Conservation (phyloP, 2,329 filamentous ascomycete genomes). For the Clarireedia hainanense region DNA sequence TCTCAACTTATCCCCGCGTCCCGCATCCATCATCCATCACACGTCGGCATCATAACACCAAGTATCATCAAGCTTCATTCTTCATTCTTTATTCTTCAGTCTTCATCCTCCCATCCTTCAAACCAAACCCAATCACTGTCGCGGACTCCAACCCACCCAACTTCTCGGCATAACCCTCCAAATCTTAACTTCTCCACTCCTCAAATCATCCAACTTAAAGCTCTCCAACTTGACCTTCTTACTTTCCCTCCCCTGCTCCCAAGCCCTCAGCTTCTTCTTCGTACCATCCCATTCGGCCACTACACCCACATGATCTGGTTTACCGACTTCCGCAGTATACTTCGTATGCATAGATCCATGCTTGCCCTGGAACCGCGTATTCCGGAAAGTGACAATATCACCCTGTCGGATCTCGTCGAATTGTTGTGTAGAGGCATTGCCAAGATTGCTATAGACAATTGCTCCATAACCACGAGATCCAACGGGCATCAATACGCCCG, state of each 20-base stretch:
- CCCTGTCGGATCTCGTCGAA: conserved; percentile 89
- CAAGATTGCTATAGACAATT: conserved; percentile 87
- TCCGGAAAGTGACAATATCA: conserved; percentile 87
- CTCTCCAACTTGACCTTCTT: conserved; percentile 92
- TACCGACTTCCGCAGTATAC: conserved; percentile 82
- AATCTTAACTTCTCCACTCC: conserved; percentile 91
- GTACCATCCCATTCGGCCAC: conserved; percentile 97
- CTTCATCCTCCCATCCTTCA: not conserved
- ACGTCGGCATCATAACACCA: not conserved
- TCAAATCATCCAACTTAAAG: conserved; percentile 85
- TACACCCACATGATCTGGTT: conserved; percentile 76
- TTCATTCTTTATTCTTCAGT: not conserved
- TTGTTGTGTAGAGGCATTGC: conserved; percentile 84
- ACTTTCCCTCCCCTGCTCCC: conserved; percentile 90
- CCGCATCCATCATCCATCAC: not conserved
- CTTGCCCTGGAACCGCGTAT: conserved; percentile 90
- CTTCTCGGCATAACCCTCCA: conserved; percentile 90
- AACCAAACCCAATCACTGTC: not conserved
- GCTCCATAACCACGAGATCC: conserved; percentile 88
- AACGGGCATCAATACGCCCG: conserved; percentile 70
- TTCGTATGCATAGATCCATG: conserved; percentile 93
- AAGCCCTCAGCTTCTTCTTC: conserved; percentile 93
- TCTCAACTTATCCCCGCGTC: not conserved
- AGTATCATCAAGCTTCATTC: not conserved
- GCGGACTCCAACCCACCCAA: conserved; percentile 76